phyloP scores from a whole-genome alignment of 1,284 basidiomycete genomes.

The Leccinum pallidistipes region DNA sequence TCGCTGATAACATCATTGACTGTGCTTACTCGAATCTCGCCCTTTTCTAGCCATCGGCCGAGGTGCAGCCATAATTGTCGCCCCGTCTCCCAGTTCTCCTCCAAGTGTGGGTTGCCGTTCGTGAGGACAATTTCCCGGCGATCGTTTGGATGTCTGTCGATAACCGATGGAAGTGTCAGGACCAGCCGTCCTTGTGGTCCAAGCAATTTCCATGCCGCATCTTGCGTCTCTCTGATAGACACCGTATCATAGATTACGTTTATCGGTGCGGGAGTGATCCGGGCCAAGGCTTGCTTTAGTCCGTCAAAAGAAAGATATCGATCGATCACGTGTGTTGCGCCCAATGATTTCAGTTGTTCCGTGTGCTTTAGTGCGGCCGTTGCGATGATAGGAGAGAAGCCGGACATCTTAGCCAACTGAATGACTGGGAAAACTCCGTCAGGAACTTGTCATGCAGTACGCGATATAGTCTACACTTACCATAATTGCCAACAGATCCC shows the following conservation, averaged over 20 bases:
- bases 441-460: conserved; percentile 9
- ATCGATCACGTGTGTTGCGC: conserved; percentile 47
- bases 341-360: conserved; percentile 42
- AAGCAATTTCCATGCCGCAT: conserved; percentile 33
- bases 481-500: conserved; percentile 47
- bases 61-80: conserved; percentile 36
- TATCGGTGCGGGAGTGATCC: conserved; percentile 34
- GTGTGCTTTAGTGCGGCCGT: conserved; percentile 45
- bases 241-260: conserved; percentile 37
- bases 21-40: conserved; percentile 33
- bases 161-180: conserved; percentile 31
- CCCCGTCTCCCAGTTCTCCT: conserved; percentile 35
- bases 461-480: conserved; percentile 28
- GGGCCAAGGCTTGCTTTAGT: conserved; percentile 27
- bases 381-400: conserved; percentile 39
- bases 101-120: conserved; percentile 33
- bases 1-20: not conserved
- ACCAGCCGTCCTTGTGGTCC: conserved; percentile 35
- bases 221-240: conserved; percentile 36
- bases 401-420: conserved; percentile 35
- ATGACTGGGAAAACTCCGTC: conserved; percentile 23
- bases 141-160: conserved; percentile 28
- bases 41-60: conserved; percentile 37
- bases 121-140: conserved; percentile 33
- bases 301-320: conserved; percentile 33